These are phyloP conservation scores for Pseudocercospora eumusae DNA, from an alignment of 2,329 filamentous ascomycete genomes.

Conservation along the genomic window DNA sequence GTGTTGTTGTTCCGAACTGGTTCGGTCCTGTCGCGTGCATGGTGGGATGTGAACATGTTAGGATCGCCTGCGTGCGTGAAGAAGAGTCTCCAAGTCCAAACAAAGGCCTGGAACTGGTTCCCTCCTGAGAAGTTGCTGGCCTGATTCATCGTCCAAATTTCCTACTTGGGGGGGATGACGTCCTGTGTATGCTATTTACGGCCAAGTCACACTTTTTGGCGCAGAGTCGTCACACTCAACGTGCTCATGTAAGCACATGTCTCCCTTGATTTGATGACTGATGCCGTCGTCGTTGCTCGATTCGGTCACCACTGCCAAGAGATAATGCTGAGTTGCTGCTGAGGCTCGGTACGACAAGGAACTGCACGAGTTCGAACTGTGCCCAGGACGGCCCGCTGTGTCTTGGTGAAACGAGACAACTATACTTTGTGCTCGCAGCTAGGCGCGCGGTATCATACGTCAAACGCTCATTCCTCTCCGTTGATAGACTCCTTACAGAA, in stretches of 20 bases:
- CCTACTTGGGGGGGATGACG: background rate
- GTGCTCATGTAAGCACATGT: background rate
- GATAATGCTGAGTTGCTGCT: conserved; percentile 5
- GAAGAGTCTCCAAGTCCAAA: background rate
- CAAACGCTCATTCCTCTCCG: too few relatives aligned
- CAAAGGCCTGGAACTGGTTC: background rate
- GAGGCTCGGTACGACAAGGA: background rate
- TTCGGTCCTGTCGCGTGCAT: background rate
- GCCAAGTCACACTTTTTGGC: background rate
- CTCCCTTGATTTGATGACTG: background rate
- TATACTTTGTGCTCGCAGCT: too few relatives aligned
- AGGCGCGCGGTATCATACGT: too few relatives aligned
- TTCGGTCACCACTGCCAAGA: background rate
- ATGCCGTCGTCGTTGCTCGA: background rate
- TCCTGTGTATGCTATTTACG: conserved; percentile 1
- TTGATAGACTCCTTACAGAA: background rate
- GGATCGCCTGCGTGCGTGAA: background rate
- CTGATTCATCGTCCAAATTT: background rate
- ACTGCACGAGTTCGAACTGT: conserved; percentile 4
- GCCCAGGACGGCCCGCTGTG: background rate
- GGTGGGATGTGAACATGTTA: background rate
- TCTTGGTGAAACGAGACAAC: too few relatives aligned
- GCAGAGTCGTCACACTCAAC: conserved; percentile 3
- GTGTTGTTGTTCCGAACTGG: background rate
- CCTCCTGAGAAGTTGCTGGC: background rate